Evolutionary conservation across 306 rosid species (phyloP).

Genomic region (Potentilla sterilis): DNA sequence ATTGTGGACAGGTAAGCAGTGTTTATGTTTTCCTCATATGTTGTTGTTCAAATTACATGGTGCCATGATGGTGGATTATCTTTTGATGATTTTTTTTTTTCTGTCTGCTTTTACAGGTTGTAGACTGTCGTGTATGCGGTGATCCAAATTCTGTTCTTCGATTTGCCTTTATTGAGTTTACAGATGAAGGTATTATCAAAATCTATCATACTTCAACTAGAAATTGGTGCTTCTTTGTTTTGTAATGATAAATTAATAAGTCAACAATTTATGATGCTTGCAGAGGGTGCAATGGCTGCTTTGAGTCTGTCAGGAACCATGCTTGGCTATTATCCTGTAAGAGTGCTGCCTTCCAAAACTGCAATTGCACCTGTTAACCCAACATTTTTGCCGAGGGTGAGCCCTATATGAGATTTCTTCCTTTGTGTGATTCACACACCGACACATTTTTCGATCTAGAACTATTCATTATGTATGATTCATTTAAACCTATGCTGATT

Average conservation of each 20-base stretch:
- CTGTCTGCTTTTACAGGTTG: conserved; percentile 56
- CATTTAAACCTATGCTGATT: conserved; percentile 11
- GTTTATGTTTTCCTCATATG: conserved; percentile 7
- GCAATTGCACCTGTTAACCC: conserved; percentile 99
- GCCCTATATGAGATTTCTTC: conserved; percentile 10
- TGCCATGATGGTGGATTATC: conserved; percentile 24
- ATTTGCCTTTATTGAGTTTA: conserved; percentile 92
- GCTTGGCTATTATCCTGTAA: conserved; percentile 87
- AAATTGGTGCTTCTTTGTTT: conserved; percentile 1
- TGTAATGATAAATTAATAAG: conserved; percentile 17
- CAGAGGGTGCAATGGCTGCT: conserved; percentile 96
- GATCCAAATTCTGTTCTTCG: conserved; percentile 97
- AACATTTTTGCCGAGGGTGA: conserved; percentile 92
- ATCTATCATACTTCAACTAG: not conserved
- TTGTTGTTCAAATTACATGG: not conserved
- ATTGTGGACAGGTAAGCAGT: conserved; percentile 79
- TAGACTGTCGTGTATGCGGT: conserved; percentile 97
- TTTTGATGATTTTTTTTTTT: conserved; percentile 11
- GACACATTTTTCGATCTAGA: not conserved
- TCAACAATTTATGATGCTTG: conserved; percentile 31
- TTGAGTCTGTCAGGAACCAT: conserved; percentile 88
- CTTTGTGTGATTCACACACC: not conserved
- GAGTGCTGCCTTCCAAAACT: conserved; percentile 98
- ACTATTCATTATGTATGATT: not conserved
- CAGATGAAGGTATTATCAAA: conserved; percentile 76